Evolutionary conservation across 1,284 basidiomycete genomes (phyloP).

Genomic region (Malassezia obtusa): DNA sequence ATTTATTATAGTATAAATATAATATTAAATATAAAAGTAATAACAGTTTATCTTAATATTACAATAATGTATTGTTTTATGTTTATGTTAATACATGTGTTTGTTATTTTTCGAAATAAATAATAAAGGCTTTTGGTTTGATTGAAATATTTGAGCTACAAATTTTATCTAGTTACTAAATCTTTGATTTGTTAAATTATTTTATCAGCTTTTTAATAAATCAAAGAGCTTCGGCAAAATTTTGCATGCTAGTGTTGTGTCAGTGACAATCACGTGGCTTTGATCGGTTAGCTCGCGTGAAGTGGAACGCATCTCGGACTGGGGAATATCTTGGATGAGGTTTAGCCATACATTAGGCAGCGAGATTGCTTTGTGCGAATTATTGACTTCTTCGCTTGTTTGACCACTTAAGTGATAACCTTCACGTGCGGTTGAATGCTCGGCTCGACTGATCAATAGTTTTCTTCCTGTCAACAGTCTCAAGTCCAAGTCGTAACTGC

Average conservation of each 20-base stretch:
- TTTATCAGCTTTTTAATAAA: not conserved
- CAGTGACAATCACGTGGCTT: no score
- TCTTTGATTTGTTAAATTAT: not conserved
- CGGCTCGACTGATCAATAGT: not conserved
- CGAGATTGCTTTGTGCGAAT: no score
- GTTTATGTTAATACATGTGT: not conserved
- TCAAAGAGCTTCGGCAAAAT: no score
- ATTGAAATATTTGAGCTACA: not conserved
- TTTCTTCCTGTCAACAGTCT: not conserved
- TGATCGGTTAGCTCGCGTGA: no score
- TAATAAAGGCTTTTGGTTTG: not conserved
- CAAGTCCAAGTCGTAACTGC: not conserved
- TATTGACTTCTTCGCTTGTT: no score
- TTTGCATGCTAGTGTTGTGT: no score
- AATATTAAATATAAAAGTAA: not conserved
- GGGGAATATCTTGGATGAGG: no score
- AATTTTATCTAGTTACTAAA: not conserved
- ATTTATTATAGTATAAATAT: slow-evolving; percentile 1
- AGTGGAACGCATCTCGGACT: no score
- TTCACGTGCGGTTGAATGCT: no score
- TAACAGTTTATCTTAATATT: not conserved
- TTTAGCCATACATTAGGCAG: no score
- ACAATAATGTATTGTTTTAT: no score
- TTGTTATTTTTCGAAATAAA: not conserved
- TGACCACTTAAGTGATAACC: no score